These are phyloP conservation scores for Ustulina deusta DNA, from an alignment of 2,329 filamentous ascomycete species.

Conservation along the genomic window DNA sequence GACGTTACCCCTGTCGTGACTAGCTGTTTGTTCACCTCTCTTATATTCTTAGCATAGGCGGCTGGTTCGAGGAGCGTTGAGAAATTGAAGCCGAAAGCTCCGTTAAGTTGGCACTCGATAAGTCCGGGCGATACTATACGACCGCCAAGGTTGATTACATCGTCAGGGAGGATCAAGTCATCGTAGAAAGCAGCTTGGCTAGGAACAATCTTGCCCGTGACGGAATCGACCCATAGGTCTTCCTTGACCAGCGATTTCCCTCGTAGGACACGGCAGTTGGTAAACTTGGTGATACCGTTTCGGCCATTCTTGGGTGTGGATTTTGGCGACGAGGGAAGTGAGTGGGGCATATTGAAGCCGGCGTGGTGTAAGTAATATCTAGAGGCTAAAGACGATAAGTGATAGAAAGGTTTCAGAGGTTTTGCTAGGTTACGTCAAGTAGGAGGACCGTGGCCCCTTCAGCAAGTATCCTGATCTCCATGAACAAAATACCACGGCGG, in stretches of 20 bases:
- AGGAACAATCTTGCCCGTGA: conserved; percentile 83
- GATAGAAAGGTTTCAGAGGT: conserved; percentile 13
- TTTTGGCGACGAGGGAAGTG: conserved; percentile 56
- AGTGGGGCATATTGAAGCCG: conserved; percentile 49
- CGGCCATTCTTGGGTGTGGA: conserved; percentile 60
- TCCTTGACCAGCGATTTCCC: conserved; percentile 75
- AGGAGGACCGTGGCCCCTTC: conserved; percentile 48
- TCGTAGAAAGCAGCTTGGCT: conserved; percentile 77
- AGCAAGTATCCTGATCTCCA: conserved; percentile 50
- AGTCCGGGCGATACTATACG: conserved; percentile 87
- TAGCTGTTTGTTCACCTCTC: conserved; percentile 76
- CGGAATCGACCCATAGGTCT: conserved; percentile 90
- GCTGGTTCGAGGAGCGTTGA: conserved; percentile 77
- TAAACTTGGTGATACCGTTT: conserved; percentile 81
- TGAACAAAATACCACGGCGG: conserved; percentile 43
- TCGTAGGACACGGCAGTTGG: conserved; percentile 84
- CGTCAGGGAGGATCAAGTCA: conserved; percentile 75
- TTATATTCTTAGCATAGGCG: conserved; percentile 78
- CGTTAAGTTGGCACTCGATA: conserved; percentile 93
- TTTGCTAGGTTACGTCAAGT: conserved; percentile 49
- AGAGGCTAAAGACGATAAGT: conserved; percentile 14
- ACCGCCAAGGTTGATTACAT: conserved; percentile 81
- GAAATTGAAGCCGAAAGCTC: conserved; percentile 93
- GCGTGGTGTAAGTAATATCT: not conserved
- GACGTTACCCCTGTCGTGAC: conserved; percentile 86